Conservation (phyloP, 139 green algal genomes). For the Volvox africanus region DNA sequence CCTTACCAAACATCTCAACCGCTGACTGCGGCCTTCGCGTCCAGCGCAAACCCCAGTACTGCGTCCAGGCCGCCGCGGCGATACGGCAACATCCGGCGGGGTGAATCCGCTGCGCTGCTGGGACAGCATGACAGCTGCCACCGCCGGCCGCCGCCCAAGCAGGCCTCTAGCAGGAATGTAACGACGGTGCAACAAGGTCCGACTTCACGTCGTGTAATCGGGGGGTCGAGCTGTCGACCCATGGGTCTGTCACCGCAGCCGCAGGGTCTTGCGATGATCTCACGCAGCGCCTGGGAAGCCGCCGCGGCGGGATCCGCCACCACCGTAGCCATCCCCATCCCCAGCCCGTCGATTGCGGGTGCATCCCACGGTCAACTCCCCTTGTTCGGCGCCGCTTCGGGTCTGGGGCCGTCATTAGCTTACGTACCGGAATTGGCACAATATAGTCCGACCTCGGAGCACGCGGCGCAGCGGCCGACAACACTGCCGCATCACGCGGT, state of each 20-base stretch:
- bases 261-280: slow-evolving; percentile 3
- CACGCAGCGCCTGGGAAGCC: slow-evolving; percentile 6
- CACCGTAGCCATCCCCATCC: background rate
- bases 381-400: too few relatives aligned
- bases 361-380: background rate
- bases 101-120: background rate
- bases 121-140: background rate
- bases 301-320: background rate
- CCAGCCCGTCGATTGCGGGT: background rate
- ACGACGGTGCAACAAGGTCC: background rate
- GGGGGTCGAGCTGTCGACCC: background rate
- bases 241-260: background rate
- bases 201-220: background rate
- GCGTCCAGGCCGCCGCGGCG: background rate
- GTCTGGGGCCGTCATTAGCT: too few relatives aligned
- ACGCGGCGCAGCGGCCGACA: background rate
- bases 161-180: background rate
- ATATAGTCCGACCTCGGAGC: background rate
- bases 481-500: background rate
- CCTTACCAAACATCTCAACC: background rate
- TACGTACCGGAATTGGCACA: too few relatives aligned
- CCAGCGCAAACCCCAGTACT: background rate
- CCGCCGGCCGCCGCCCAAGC: background rate
- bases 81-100: slow-evolving; percentile 5
- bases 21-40: background rate